Evolutionary conservation across 176 grass and related monocot species (phyloP).

Genomic region (Cenchrus purpureus): DNA sequence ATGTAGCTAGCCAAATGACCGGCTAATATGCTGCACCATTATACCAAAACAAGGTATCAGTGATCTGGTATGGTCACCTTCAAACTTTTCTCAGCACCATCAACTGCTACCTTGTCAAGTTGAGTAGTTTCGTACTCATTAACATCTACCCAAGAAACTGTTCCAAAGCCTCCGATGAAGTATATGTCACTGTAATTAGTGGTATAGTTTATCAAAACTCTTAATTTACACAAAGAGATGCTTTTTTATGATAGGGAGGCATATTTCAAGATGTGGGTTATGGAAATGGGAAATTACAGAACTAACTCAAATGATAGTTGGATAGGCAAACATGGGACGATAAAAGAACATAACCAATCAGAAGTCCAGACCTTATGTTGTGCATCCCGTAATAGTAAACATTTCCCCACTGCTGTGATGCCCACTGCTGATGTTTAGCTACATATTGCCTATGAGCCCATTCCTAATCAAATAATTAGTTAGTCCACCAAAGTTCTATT

Average conservation of each 20-base stretch:
- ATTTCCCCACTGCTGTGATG: constrained; percentile 98
- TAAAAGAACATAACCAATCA: neutral
- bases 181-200: constrained; percentile 78
- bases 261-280: neutral
- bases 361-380: constrained; percentile 74
- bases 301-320: constrained; percentile 23
- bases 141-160: constrained; percentile 96
- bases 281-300: neutral
- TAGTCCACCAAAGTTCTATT: neutral
- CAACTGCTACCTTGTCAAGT: constrained; percentile 93
- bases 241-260: neutral
- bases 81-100: constrained; percentile 83
- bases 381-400: constrained; percentile 98
- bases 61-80: constrained; percentile 59
- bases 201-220: constrained; percentile 21
- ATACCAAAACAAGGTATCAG: constrained; percentile 10
- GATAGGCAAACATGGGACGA: constrained; percentile 12
- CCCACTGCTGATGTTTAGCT: constrained; percentile 97
- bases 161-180: constrained; percentile 99
- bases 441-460: constrained; percentile 95
- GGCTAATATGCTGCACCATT: neutral
- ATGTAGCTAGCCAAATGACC: constrained; percentile 13
- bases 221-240: constrained; percentile 9
- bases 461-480: constrained; percentile 56
- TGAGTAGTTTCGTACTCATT: constrained; percentile 83